Evolutionary conservation across 208 protist species (phyloP), one percentile per base, ranked within the genome.

Genomic region (Porcisia hertigi): DNA sequence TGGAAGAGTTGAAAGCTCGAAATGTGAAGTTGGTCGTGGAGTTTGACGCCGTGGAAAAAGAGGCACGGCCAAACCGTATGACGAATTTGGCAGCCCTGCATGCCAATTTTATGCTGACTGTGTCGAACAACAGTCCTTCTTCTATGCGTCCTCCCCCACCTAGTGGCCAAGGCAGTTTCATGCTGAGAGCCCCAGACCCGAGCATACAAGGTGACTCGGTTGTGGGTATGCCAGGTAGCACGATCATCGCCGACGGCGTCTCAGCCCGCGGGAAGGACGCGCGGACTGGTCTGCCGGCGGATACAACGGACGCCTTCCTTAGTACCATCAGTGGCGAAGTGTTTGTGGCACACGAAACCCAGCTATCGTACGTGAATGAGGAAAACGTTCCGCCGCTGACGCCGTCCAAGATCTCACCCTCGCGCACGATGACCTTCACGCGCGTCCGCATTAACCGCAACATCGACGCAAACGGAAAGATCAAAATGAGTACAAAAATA

Each of bases 391-490:
- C 87, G 45, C 83, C 75, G 52, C 85, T 92, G 75, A 89, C 82
- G n/a, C 70, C 80, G 52, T 78, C 77, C 12, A 87, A 87, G 64
- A 82, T 92, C 30, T 88, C 82, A 6, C 87, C 87, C 14, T 84
- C 79, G 39, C 75, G 79, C 30, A 92, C 87, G 25, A 83, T 92
- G 82, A 88, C 85, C 18, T 87, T 82, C 85, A 92, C 87, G 3
- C 85, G 85, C 25, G 87, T 92, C 25, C 84, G 87, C 55, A 86
- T 92, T 63, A 92, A 92, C 76, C 84, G 87, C 36, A 88, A 86
- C 83, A 76, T 92, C 54, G 82, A 89, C 71, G 82, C 75, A 9
- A 85, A 86, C 74, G 87, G 87, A 39, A 89, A 88, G 69, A 88
- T 92, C 57, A 82, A 80, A 36, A 85, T 86, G 83, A 79, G 30